Percentiles rank a stretch among this genome's conserved stretches.
Conservation (phyloP, 306 rosid genomes). For the Sechiopsis laciniata region DNA sequence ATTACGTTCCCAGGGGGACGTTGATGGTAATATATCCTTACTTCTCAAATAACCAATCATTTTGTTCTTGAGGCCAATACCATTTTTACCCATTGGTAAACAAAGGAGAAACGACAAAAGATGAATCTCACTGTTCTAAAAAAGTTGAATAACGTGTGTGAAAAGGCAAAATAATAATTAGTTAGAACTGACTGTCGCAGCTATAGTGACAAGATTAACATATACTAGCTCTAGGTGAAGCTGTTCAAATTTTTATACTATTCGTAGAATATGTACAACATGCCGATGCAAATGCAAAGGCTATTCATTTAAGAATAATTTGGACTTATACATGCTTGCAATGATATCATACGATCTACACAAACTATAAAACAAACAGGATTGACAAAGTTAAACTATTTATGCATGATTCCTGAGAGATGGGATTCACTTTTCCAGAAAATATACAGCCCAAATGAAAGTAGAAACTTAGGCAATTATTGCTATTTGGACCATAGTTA, state of each 20-base stretch:
- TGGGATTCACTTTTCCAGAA: not conserved
- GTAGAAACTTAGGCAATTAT: slow-evolving; percentile 9
- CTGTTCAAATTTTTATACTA: not conserved
- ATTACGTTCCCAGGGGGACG: not conserved
- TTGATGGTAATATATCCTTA: not conserved
- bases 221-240: not conserved
- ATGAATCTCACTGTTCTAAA: not conserved
- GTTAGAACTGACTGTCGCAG: not conserved
- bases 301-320: not conserved
- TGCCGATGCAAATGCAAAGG: not conserved
- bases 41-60: not conserved
- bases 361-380: not conserved
- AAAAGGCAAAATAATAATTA: not conserved
- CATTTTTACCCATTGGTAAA: not conserved
- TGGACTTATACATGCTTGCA: not conserved
- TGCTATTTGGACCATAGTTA: slow-evolving; percentile 10
- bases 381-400: not conserved
- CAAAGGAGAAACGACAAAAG: slow-evolving; percentile 17
- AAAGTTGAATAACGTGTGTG: not conserved
- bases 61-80: not conserved
- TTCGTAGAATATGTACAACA: not conserved
- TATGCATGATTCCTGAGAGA: not conserved
- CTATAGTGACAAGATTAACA: not conserved
- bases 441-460: slow-evolving; percentile 9
- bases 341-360: not conserved